Evolutionary conservation across 371 early-diverging fungal species (phyloP), one percentile per base, ranked within the genome.

Genomic region (Furculomyces boomerangus): DNA sequence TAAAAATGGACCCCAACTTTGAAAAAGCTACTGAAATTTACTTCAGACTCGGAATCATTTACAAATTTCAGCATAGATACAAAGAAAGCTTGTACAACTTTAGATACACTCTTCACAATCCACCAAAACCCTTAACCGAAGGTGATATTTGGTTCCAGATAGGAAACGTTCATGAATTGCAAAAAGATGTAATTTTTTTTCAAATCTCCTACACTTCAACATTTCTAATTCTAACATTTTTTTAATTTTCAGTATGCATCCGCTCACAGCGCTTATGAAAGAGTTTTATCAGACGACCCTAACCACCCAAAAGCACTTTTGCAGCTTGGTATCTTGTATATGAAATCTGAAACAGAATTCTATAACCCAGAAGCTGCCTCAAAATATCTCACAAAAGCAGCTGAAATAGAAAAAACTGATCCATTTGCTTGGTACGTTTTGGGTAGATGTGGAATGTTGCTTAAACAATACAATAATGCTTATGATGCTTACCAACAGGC

Each of bases 401-500:
- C 92, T 24, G 88, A 91, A 59, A 70, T 84, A 8, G 93, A 94
- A 66, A 74, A 76, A 50, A 76, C 74, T n/a, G 96, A 95, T 67
- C 83, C 93, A 1, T 94, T 92, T 64, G 86, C 93, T 0, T 92
- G 87, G 84, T 96, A 98, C 66, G 65, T 94, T 16, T 69, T 98
- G 37, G 98, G 98, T 5, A 76, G 98, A 30, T 91, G 93, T 69
- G 89, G 91, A 62, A 96, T 98, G 94, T 81, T 85, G 0, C 88
- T 90, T 67, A 84, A 86, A 62, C 90, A 93, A 56, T 90, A 83
- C 72, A 88, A 82, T 63, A 88, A 91, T 58, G 96, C 98, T 0
- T 96, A 96, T 65, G 93, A 95, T 55, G 88, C 92, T 0, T 98
- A 95, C 63, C 97, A 98, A 73, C 88, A 95, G 63, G 97, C 97